These are phyloP conservation scores for Aureobasidium sp. DNA, from an alignment of 2,329 filamentous ascomycete species.

Conservation along the genomic window DNA sequence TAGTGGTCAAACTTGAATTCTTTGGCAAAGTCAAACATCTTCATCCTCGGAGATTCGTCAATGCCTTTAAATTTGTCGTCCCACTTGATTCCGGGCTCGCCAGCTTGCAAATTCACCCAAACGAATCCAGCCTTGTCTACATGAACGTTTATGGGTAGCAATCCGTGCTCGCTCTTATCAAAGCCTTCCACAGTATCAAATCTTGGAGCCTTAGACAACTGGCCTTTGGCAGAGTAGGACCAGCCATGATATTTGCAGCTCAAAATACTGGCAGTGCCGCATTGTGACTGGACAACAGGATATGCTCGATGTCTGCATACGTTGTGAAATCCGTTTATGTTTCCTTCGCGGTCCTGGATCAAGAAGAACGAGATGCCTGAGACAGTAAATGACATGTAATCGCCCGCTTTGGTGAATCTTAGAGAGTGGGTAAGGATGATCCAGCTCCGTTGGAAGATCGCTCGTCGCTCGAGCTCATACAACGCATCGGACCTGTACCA, in stretches of 20 bases:
- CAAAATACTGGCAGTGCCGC: conserved; percentile 47
- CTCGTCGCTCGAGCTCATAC: conserved; percentile 40
- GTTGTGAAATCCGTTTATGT: conserved; percentile 56
- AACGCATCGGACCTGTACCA: conserved; percentile 39
- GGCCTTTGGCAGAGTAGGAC: conserved; percentile 53
- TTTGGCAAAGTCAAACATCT: conserved; percentile 40
- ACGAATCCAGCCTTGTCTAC: conserved; percentile 41
- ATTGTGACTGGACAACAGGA: conserved; percentile 47
- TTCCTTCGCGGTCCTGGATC: conserved; percentile 27
- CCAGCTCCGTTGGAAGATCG: conserved; percentile 37
- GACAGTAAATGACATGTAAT: conserved; percentile 22
- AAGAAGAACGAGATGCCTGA: conserved; percentile 23
- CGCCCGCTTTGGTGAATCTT: conserved; percentile 24
- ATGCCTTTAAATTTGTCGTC: conserved; percentile 45
- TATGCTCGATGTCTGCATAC: conserved; percentile 56
- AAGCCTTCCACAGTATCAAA: conserved; percentile 52
- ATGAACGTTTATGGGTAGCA: conserved; percentile 32
- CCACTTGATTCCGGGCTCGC: conserved; percentile 45
- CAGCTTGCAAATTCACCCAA: conserved; percentile 51
- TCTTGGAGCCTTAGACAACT: conserved; percentile 53
- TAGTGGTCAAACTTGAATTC: conserved; percentile 52
- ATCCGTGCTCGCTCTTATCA: conserved; percentile 48
- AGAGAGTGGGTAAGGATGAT: conserved; percentile 29
- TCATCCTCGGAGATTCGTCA: conserved; percentile 41
- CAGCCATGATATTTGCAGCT: conserved; percentile 58